A percentile compares a stretch with the other conserved stretches of the same genome.
Conservation (phyloP, 495 filamentous ascomycete genomes). For the Aspergillus panamensis region DNA sequence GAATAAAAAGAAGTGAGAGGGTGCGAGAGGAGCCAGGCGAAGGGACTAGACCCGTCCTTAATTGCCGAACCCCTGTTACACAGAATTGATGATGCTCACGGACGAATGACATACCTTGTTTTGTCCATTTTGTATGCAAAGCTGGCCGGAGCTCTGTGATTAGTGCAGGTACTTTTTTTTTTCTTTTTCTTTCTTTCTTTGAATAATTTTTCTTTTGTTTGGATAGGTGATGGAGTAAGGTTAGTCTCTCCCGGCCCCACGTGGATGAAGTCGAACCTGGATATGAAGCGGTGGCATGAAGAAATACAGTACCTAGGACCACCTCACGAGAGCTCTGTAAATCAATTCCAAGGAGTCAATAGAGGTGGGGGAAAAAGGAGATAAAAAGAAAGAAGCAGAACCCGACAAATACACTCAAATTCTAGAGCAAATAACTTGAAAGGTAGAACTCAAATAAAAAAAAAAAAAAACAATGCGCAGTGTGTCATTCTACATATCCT, state of each 20-base stretch:
- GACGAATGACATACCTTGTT: slow-evolving; percentile 7
- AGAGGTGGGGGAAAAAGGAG: no score
- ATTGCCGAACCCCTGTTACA: slow-evolving; percentile 17
- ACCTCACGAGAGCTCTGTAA: no score
- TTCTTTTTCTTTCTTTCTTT: not conserved
- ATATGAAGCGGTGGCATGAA: not conserved
- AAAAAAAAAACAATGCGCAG: not conserved
- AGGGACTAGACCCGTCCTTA: slow-evolving; percentile 4
- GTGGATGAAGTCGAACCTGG: not conserved
- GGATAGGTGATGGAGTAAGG: not conserved
- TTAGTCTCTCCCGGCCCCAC: not conserved
- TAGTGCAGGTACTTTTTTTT: slow-evolving; percentile 13
- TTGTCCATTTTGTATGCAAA: slow-evolving; percentile 7
- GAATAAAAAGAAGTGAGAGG: not conserved
- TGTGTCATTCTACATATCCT: not conserved
- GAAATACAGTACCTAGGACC: no score
- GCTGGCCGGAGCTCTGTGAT: slow-evolving; percentile 4
- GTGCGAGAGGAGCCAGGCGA: not conserved
- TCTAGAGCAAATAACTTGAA: not conserved
- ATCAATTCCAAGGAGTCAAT: no score
- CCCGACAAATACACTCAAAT: not conserved
- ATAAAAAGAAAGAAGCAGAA: no score
- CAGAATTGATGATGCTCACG: slow-evolving; percentile 8
- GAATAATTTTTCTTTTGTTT: not conserved
- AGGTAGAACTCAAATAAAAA: not conserved